phyloP scores from a whole-genome alignment of 306 rosid genomes.

The Pachyrhizus erosus region DNA sequence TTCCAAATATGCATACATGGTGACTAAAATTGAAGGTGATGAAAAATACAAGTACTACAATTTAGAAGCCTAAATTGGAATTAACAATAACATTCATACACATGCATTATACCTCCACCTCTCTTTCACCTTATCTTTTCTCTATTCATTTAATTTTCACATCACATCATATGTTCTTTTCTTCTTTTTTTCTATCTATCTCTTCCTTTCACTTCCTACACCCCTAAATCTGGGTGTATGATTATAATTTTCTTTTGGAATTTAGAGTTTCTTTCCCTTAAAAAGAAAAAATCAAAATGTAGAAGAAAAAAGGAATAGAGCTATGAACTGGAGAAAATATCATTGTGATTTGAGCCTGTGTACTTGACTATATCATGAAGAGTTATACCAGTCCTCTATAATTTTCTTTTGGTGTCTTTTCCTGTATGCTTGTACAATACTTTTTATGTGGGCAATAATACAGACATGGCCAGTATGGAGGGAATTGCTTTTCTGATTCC shows the following conservation, averaged over 20 bases:
- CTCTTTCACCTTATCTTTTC: background rate
- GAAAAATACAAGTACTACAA: background rate
- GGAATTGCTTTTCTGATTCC: background rate
- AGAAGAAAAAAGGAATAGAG: background rate
- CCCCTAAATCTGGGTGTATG: background rate
- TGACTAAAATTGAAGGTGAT: slow-evolving; percentile 21
- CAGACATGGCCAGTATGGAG: background rate
- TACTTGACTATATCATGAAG: background rate
- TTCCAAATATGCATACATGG: background rate
- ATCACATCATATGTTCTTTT: background rate
- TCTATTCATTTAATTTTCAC: background rate
- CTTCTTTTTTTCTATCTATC: background rate
- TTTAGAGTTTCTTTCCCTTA: background rate
- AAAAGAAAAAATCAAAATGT: background rate
- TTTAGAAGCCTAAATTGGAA: background rate
- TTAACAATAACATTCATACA: background rate
- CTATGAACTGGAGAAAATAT: background rate
- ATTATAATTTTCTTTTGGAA: background rate
- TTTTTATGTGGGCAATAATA: background rate
- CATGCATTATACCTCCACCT: background rate
- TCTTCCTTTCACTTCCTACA: background rate
- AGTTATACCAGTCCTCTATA: background rate
- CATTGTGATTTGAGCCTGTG: background rate
- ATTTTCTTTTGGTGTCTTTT: background rate
- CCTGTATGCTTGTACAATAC: background rate